Evolutionary conservation across 352 stramenopile species (phyloP).

Genomic region (Phytopythium vexans): DNA sequence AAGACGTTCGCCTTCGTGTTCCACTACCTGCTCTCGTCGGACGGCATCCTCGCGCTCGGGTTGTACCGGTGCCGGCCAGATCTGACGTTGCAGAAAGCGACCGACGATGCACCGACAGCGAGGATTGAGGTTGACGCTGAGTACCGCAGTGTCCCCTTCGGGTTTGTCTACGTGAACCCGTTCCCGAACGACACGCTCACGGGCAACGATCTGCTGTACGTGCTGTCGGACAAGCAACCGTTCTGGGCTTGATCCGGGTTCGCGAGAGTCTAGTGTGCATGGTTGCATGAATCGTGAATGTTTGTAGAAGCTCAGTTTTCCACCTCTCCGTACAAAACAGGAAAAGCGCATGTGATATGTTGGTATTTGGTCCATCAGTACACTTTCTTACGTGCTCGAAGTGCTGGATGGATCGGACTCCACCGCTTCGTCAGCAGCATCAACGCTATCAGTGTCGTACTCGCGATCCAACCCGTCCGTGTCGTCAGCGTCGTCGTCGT

Average conservation of each 20-base stretch:
- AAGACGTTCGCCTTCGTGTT: conserved; percentile 82
- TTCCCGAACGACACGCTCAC: conserved; percentile 70
- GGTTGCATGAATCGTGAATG: not conserved
- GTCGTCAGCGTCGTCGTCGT: conserved; percentile 7
- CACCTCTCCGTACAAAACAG: too few relatives aligned
- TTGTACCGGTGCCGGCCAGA: conserved; percentile 76
- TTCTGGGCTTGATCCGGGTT: conserved; percentile 32
- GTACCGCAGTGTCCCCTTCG: conserved; percentile 71
- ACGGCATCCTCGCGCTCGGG: conserved; percentile 74
- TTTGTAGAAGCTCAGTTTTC: too few relatives aligned
- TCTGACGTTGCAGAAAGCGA: conserved; percentile 15
- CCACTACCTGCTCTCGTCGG: conserved; percentile 75
- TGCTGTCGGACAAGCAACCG: conserved; percentile 79
- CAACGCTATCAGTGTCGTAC: conserved; percentile 7
- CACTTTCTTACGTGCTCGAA: too few relatives aligned
- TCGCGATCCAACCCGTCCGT: conserved; percentile 3
- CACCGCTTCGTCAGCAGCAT: not conserved
- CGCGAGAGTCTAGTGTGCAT: too few relatives aligned
- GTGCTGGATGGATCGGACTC: not conserved
- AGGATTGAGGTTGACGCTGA: conserved; percentile 59
- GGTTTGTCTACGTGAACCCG: conserved; percentile 84
- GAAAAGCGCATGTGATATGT: too few relatives aligned
- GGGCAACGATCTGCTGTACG: conserved; percentile 82
- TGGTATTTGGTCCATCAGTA: too few relatives aligned
- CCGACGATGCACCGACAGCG: conserved; percentile 11